Evolutionary conservation across 495 filamentous ascomycete genomes (phyloP), one percentile per base, ranked within the genome.

Genomic region (Aspergillus haitiensis): DNA sequence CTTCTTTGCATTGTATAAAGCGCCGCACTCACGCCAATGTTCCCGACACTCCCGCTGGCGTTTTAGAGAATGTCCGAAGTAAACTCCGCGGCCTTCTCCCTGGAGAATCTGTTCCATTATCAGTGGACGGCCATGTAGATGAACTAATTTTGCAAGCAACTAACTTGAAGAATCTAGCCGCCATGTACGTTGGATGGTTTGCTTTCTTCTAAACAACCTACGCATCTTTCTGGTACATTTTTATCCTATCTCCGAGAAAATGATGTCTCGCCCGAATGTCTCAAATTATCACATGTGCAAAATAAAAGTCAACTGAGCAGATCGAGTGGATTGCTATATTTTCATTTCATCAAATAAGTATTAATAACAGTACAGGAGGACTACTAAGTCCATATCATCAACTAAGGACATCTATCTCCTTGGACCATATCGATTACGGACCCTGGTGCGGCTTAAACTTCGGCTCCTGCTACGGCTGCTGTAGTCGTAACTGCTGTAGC

Each of bases 151-250:
- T 87, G 72, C 86, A 91, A 75, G 93, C 94, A 61, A 88, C 87
- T 18, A 82, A 89, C 71, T 85, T 86, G 47, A 82, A 68, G 65
- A 93, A 90, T 65, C 75, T 99, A 71, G 82, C 88, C 13, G 81
- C 81, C 6, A 98, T 98, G 94, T 98, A 98, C 74, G 94, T 98
- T 75, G 94, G 94, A 27, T 98, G 94, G 94, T 96, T 91, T 80
- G 83, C 93, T 18, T 98, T 97, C 68, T 86, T 96, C 63, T 97
- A 64, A 75, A 69, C 40, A 0, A 34, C 21, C 13, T 15, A 34
- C 1, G 11, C 18, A 12, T 16, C 6, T 52, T 33, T 27, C 21
- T 27, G 3, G 21, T 3, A 27, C 21, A 5, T 42, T 15, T 42
- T 42, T 42, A 42, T 12, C 21, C 21, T 27, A 27, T 27, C 21